These are phyloP conservation scores for Mycena indigotica DNA, from an alignment of 768 basidiomycete genomes.

Conservation along the genomic window DNA sequence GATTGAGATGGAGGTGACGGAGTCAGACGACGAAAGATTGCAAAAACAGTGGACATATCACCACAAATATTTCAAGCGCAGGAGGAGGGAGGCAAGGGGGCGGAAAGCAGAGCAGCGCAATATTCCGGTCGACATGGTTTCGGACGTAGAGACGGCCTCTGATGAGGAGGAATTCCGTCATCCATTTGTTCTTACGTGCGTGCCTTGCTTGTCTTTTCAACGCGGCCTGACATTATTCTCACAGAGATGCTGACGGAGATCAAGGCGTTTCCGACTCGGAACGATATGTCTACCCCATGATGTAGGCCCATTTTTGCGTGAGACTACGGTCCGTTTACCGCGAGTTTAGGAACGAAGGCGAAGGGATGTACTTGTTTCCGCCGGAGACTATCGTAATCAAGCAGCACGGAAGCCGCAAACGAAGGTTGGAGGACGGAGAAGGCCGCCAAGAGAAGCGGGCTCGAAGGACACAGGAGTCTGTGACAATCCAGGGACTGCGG, in stretches of 20 bases:
- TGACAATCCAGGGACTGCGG: not conserved
- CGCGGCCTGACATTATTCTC: not conserved
- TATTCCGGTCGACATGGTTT: slow-evolving; percentile 5
- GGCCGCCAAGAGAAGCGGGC: not conserved
- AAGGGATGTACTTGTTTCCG: not conserved
- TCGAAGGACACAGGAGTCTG: not conserved
- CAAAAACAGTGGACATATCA: slow-evolving; percentile 4
- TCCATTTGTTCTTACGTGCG: slow-evolving; percentile 3
- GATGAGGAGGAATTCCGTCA: slow-evolving; percentile 13
- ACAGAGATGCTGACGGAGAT: slow-evolving; percentile 6
- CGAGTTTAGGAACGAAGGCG: not conserved
- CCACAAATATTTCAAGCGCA: not conserved
- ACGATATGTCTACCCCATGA: slow-evolving; percentile 2
- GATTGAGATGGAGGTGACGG: slow-evolving; percentile 9
- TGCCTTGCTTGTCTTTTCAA: not conserved
- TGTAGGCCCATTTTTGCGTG: slow-evolving; percentile 1
- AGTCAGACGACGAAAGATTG: slow-evolving; percentile 13
- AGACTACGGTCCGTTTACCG: not conserved
- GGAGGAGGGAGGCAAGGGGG: not conserved
- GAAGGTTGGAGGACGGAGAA: not conserved
- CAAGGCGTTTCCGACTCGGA: slow-evolving; percentile 9
- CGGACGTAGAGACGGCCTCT: slow-evolving; percentile 3
- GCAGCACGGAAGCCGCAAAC: not conserved
- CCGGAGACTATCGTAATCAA: not conserved
- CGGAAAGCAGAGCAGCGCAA: slow-evolving; percentile 7